Percentiles rank a stretch among this genome's conserved stretches.
Evolutionary conservation across 2,329 filamentous ascomycete species (phyloP).

Genomic region (Botrytis paeoniae): DNA sequence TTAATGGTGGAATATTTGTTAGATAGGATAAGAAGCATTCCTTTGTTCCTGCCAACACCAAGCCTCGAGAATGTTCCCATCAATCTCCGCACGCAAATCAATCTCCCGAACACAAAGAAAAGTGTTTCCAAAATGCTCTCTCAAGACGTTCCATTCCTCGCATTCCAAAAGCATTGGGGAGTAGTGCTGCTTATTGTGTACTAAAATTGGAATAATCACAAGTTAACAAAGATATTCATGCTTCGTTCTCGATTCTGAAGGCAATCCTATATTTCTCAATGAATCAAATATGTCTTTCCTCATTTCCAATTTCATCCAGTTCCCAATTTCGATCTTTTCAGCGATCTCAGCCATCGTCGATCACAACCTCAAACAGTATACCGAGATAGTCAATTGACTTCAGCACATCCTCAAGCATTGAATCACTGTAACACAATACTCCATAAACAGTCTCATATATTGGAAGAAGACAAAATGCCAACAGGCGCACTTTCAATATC

Average conservation of each 20-base stretch:
- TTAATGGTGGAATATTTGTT: neutral
- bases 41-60: neutral
- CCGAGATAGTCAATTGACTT: neutral
- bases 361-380: neutral
- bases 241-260: neutral
- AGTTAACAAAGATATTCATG: neutral
- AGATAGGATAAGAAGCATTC: neutral
- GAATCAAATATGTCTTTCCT: constrained; percentile 2
- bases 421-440: neutral
- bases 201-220: neutral
- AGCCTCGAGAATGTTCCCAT: neutral
- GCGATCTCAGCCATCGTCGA: neutral
- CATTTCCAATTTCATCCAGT: constrained; percentile 5
- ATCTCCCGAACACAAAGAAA: neutral
- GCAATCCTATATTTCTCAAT: neutral
- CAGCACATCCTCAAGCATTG: neutral
- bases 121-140: neutral
- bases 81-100: neutral
- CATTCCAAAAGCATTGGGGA: neutral
- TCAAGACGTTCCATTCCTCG: neutral
- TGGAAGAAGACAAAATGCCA: neutral
- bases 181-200: neutral
- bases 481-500: constrained; percentile 15
- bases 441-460: neutral
- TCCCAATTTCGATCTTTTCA: neutral